Base-by-base conservation (phyloP, 176 grass and related monocot species). In the Musa acuminata region DNA sequence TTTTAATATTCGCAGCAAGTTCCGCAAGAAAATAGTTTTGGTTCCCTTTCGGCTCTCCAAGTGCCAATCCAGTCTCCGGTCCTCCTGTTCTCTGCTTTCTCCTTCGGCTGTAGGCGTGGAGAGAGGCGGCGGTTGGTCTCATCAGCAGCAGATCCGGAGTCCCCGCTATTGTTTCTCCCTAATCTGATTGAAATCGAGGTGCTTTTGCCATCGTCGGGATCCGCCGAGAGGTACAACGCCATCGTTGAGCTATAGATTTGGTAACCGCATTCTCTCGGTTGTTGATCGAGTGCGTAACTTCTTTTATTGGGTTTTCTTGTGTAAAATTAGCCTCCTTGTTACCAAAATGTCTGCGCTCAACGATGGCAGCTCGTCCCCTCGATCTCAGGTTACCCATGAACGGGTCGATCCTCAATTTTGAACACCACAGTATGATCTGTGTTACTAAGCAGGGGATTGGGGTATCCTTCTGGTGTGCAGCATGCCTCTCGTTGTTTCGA, bases 401-500 rank as follows among this genome's bases (percentile, higher is more conserved):
- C 26, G 49, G 6, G 35, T 21, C n/a, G 8, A 3, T 65, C 63
- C 51, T 70, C 21, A 51, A 51, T 50, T 48, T 50, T 70, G 8
- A 9, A 20, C 11, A 51, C 16, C 8, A 19, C n/a, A 14, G 20
- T 19, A n/a, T 16, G 13, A 67, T 70, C 67, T 70, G 17, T 70
- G 67, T 20, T 9, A 9, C 21, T 21, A 51, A 70, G 16, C 17
- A 50, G 35, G 14, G 35, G 11, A 9, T 69, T n/a, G 67, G 49
- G 9, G 2, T 16, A 8, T 29, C 49, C 35, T 55, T 55, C 27
- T 23, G 75, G 63, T 52, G 12, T 48, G 51, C 87, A 98, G 94
- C 79, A 83, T 29, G 84, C 78, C 11, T 83, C 83, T 26, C 79
- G 74, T 55, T 93, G 86, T 79, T 91, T 98, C 79, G 94, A 93